phyloP scores from a whole-genome alignment of 805 yeast species.

The Kluyveromyces siamensis region DNA sequence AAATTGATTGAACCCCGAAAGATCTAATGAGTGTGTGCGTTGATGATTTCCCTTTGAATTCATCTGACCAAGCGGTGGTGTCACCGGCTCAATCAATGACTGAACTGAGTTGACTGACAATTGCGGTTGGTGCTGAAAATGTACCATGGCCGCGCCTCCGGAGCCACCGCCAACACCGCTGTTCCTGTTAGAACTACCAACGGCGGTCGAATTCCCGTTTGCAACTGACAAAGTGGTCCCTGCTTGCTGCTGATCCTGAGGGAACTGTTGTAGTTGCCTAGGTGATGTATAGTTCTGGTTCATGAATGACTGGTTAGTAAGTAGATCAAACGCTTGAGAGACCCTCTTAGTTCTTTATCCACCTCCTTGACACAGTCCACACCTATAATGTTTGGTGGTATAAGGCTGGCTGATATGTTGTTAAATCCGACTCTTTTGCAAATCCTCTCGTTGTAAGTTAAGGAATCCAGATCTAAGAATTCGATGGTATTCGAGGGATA shows the following conservation, averaged over 20 bases:
- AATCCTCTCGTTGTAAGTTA: neutral
- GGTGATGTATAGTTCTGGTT: neutral
- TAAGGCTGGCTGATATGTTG: neutral
- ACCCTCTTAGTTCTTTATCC: neutral
- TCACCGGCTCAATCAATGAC: constrained; percentile 42
- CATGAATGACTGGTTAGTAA: neutral
- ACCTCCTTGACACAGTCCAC: neutral
- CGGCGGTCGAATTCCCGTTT: neutral
- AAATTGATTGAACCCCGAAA: constrained; percentile 23
- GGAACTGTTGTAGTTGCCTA: neutral
- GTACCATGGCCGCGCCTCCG: constrained; percentile 4
- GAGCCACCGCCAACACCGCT: neutral
- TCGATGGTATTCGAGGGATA: constrained; percentile 1
- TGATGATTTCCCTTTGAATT: constrained; percentile 19
- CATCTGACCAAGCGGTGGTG: constrained; percentile 32
- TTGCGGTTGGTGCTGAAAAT: constrained; percentile 23
- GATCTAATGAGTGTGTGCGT: constrained; percentile 25
- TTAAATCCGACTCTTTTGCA: neutral
- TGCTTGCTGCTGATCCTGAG: neutral
- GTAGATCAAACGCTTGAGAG: neutral
- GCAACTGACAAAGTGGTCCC: neutral
- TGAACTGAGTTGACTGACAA: constrained; percentile 22
- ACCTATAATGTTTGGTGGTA: neutral
- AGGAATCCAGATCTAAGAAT: neutral
- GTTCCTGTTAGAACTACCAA: too few species aligned